These are phyloP conservation scores for Physcia stellaris DNA, from an alignment of 495 filamentous ascomycete genomes.

Conservation along the genomic window DNA sequence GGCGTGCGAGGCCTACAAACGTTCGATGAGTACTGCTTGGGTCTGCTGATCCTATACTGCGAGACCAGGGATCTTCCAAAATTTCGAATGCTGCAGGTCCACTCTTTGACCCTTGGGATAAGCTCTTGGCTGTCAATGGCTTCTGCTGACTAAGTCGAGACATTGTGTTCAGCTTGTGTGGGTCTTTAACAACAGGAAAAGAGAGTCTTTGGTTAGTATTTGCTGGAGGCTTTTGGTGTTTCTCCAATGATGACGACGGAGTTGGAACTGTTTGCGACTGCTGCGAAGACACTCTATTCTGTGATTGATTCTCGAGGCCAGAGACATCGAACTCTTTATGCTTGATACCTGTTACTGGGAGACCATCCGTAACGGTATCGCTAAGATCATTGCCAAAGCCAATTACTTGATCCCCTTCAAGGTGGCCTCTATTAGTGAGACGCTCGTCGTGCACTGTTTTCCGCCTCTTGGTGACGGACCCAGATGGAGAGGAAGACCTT, in stretches of 20 bases:
- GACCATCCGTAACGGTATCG: no score
- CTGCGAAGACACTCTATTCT: not conserved
- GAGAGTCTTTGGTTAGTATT: conserved; percentile 29
- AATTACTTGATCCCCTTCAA: no score
- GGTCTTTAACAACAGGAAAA: conserved; percentile 72
- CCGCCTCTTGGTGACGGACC: conserved; percentile 17
- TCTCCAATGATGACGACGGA: conserved; percentile 7
- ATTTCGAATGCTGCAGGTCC: no score
- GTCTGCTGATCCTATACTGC: no score
- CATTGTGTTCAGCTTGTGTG: conserved; percentile 49
- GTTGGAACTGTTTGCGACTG: not conserved
- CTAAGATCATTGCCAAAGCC: no score
- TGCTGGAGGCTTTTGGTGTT: not conserved
- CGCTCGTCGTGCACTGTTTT: conserved; percentile 14
- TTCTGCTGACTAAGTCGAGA: conserved; percentile 56
- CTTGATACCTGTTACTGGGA: not conserved
- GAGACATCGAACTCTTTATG: not conserved
- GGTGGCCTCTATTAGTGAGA: no score
- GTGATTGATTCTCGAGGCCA: not conserved
- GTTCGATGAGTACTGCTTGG: no score
- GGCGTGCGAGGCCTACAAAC: no score
- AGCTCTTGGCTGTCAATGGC: conserved; percentile 29
- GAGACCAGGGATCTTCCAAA: no score
- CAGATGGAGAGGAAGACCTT: not conserved
- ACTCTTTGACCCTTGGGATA: no score